These are phyloP conservation scores for Chrysanthemum makinoi DNA, from an alignment of 129 eudicot genomes.

Conservation along the genomic window DNA sequence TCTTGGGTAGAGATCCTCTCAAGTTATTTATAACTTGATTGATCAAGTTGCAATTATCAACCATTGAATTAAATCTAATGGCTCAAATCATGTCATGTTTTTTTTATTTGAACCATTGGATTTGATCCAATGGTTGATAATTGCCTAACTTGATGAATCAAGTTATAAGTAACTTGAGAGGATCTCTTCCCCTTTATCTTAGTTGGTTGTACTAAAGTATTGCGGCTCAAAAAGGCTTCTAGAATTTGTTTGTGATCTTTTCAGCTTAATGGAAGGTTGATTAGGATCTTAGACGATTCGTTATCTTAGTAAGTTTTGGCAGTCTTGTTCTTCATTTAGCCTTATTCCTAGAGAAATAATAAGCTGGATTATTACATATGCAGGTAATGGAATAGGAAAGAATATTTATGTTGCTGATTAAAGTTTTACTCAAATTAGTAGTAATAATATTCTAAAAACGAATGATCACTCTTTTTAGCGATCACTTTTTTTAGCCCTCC, in stretches of 20 bases:
- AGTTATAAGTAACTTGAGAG: too few relatives aligned
- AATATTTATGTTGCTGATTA: not conserved
- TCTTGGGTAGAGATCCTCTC: too few relatives aligned
- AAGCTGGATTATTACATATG: not conserved
- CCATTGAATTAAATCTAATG: too few relatives aligned
- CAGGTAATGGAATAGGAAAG: not conserved
- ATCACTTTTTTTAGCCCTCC: not conserved
- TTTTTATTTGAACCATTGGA: too few relatives aligned
- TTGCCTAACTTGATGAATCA: too few relatives aligned
- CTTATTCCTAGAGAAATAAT: not conserved
- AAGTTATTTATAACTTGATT: too few relatives aligned
- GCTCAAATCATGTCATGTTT: too few relatives aligned
- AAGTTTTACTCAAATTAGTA: constrained; percentile 6
- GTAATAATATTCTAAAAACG: not conserved
- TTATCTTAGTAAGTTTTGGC: too few relatives aligned
- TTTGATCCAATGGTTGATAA: too few relatives aligned
- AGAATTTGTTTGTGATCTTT: constrained; percentile 15
- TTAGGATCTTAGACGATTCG: not conserved
- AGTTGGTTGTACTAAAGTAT: not conserved
- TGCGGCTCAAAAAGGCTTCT: constrained; percentile 30
- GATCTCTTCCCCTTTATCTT: too few relatives aligned
- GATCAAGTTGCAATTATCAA: too few relatives aligned
- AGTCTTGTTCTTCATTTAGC: too few relatives aligned
- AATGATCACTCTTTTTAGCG: not conserved
- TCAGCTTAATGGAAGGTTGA: constrained; percentile 10